Conservation (phyloP, 2,329 filamentous ascomycete genomes). For the Diaporthe vaccinii region DNA sequence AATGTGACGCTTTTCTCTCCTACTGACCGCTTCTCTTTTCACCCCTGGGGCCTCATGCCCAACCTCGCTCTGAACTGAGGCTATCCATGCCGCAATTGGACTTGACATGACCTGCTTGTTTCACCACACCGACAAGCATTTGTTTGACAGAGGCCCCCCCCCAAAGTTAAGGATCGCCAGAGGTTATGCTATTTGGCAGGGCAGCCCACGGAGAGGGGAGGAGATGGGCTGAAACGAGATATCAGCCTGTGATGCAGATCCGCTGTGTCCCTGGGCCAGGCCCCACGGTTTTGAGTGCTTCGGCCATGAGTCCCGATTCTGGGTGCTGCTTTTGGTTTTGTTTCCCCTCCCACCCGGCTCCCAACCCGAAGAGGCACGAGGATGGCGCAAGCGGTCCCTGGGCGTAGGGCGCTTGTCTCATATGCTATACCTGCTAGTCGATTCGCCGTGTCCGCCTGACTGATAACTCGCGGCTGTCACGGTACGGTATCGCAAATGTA, state of each 20-base stretch:
- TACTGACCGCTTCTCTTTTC: background rate
- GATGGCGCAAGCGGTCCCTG: too few relatives aligned
- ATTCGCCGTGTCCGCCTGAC: background rate
- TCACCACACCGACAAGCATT: conserved; percentile 2
- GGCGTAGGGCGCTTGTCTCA: background rate
- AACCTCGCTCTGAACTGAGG: background rate
- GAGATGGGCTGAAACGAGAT: conserved; percentile 17
- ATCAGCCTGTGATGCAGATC: conserved; percentile 15
- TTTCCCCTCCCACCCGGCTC: background rate
- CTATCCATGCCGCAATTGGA: background rate
- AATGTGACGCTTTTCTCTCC: background rate
- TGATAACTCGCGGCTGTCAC: background rate
- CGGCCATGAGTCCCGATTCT: background rate
- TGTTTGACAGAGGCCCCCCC: background rate
- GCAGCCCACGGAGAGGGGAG: background rate
- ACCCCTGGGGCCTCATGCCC: background rate
- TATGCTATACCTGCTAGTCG: background rate
- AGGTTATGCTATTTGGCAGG: conserved; percentile 3
- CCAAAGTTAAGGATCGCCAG: conserved; percentile 3
- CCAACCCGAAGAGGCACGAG: background rate
- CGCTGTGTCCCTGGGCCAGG: background rate
- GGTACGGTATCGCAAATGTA: background rate
- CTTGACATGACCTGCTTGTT: conserved; percentile 2
- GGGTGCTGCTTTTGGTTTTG: background rate
- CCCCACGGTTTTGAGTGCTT: background rate